Percentiles rank a stretch among this genome's conserved stretches.
These are phyloP conservation scores for Suillus plorans DNA, from an alignment of 768 basidiomycete species.

Conservation along the genomic window DNA sequence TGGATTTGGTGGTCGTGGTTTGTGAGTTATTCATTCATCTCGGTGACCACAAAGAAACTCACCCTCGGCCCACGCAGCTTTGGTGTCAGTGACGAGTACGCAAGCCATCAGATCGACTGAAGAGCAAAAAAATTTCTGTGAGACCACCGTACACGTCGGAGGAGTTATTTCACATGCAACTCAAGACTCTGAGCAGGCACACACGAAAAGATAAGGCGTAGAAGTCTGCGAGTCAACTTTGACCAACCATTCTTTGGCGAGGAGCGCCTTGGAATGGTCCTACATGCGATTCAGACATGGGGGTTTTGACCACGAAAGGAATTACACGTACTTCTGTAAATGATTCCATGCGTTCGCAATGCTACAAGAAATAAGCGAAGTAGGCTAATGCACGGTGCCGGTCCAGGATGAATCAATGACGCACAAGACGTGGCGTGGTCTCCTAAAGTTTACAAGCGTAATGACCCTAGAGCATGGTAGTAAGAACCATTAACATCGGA, in stretches of 20 bases:
- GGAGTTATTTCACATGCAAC: constrained; percentile 5
- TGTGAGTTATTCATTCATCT: constrained; percentile 5
- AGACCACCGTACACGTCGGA: neutral
- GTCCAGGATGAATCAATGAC: no score
- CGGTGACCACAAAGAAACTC: constrained; percentile 13
- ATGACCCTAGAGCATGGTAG: neutral
- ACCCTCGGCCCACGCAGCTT: constrained; percentile 77
- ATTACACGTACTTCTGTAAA: constrained; percentile 42
- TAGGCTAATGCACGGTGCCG: neutral
- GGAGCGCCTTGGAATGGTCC: constrained; percentile 56
- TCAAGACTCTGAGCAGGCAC: constrained; percentile 28
- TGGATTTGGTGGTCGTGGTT: neutral
- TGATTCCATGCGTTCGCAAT: constrained; percentile 40
- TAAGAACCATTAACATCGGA: constrained; percentile 7
- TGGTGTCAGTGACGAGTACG: constrained; percentile 73
- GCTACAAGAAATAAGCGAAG: neutral
- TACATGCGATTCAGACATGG: constrained; percentile 23
- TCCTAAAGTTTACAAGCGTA: neutral
- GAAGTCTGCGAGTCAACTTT: constrained; percentile 61
- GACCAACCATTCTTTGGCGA: constrained; percentile 73
- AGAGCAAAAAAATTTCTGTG: constrained; percentile 65
- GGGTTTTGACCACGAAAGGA: constrained; percentile 3
- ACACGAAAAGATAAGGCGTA: constrained; percentile 70
- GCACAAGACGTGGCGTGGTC: neutral
- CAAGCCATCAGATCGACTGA: constrained; percentile 56